Evolutionary conservation across 768 basidiomycete genomes (phyloP).

Genomic region (Phanerodontia chrysosporium): DNA sequence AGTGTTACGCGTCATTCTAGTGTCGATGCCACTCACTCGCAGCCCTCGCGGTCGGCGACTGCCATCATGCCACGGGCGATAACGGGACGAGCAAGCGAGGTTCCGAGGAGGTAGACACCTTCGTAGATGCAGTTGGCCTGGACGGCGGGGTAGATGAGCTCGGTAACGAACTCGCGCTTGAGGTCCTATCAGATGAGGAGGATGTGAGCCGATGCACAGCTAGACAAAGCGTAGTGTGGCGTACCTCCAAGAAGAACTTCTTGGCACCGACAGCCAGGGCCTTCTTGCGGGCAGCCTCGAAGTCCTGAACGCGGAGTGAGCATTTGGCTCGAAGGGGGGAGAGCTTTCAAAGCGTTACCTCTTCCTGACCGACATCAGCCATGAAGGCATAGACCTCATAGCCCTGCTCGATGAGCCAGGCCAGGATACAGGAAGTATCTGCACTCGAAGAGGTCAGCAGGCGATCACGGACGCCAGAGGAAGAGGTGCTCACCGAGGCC

Average conservation of each 20-base stretch:
- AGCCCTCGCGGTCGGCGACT: conserved; percentile 83
- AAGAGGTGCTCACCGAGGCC: conserved; percentile 72
- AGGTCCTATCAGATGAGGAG: conserved; percentile 58
- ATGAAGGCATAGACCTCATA: conserved; percentile 98
- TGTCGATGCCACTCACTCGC: conserved; percentile 77
- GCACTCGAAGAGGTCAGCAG: not conserved
- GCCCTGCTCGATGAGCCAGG: conserved; percentile 97
- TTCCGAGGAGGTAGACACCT: conserved; percentile 96
- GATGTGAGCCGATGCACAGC: not conserved
- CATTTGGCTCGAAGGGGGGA: conserved; percentile 3
- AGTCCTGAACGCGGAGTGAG: conserved; percentile 56
- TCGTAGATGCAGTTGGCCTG: conserved; percentile 99
- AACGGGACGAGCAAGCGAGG: conserved; percentile 95
- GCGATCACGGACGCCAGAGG: not conserved
- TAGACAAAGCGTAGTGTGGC: not conserved
- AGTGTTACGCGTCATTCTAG: not conserved
- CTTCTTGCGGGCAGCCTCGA: conserved; percentile 85
- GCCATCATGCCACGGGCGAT: conserved; percentile 99
- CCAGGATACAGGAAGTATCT: conserved; percentile 99
- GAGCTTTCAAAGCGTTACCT: conserved; percentile 34
- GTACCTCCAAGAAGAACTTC: conserved; percentile 88
- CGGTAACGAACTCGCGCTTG: conserved; percentile 90
- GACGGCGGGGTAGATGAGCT: conserved; percentile 96
- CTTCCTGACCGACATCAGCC: conserved; percentile 93
- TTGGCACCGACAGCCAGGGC: conserved; percentile 90